A percentile compares a stretch with the other conserved stretches of the same genome.
These are phyloP conservation scores for Volutella citrinella DNA, from an alignment of 2,329 filamentous ascomycete genomes.

Conservation along the genomic window DNA sequence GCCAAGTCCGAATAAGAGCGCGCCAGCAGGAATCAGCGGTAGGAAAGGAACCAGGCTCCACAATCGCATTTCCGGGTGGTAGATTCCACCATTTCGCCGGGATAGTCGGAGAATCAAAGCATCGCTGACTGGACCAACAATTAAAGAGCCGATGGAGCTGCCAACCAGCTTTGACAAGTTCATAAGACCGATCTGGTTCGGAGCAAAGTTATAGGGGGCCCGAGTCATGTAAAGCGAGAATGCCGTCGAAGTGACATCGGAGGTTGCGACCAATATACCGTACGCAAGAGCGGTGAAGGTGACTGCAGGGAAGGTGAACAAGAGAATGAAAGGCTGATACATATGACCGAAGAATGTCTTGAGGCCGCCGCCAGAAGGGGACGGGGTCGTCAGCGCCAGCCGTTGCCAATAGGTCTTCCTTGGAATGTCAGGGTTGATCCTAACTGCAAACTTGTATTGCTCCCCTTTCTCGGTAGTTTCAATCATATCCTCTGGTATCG, in stretches of 20 bases:
- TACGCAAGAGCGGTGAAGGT: constrained; percentile 9
- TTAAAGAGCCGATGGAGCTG: constrained; percentile 32
- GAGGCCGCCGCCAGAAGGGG: neutral
- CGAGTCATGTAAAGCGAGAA: constrained; percentile 1
- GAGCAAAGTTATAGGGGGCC: constrained; percentile 29
- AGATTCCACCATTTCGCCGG: too few species aligned
- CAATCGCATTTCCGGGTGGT: too few species aligned
- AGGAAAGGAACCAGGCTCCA: too few species aligned
- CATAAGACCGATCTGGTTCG: constrained; percentile 23
- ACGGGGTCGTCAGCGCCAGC: constrained; percentile 3
- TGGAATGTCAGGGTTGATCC: constrained; percentile 8
- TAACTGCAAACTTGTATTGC: neutral
- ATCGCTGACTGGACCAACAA: constrained; percentile 37
- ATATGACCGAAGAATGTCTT: constrained; percentile 7
- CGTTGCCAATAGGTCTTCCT: constrained; percentile 12
- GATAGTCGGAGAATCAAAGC: too few species aligned
- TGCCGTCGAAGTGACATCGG: constrained; percentile 1
- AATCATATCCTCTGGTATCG: neutral
- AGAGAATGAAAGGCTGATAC: constrained; percentile 11
- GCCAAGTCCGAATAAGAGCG: too few species aligned
- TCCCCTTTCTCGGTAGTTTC: neutral
- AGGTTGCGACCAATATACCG: constrained; percentile 3
- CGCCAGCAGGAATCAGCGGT: too few species aligned
- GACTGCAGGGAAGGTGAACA: constrained; percentile 4
- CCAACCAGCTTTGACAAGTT: constrained; percentile 30